phyloP scores from a whole-genome alignment of 2,329 filamentous ascomycete genomes.

The Fragosphaeria purpurea region DNA sequence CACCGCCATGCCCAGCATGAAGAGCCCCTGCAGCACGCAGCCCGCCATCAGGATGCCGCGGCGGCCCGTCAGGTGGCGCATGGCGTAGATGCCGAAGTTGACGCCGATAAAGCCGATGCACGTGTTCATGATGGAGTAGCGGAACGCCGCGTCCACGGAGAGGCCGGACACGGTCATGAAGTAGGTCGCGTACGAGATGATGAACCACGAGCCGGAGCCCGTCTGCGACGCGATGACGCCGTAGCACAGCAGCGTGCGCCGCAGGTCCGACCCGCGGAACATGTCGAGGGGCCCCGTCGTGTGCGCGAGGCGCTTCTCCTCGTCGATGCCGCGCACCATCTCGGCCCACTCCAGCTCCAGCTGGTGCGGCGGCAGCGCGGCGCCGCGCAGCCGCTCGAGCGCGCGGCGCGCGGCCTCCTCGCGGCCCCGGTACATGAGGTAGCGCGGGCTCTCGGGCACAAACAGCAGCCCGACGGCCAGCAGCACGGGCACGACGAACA shows the following conservation, averaged over 20 bases:
- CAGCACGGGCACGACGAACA: constrained; percentile 12
- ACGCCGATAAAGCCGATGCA: constrained; percentile 39
- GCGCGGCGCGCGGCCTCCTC: constrained; percentile 18
- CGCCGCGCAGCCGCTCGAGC: constrained; percentile 20
- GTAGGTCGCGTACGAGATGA: constrained; percentile 40
- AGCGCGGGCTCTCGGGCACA: constrained; percentile 36
- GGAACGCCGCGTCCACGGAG: constrained; percentile 32
- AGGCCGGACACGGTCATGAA: constrained; percentile 34
- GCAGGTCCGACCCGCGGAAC: constrained; percentile 33
- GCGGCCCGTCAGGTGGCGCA: constrained; percentile 35
- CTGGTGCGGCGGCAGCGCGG: constrained; percentile 20
- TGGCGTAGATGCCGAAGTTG: constrained; percentile 37
- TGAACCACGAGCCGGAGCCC: constrained; percentile 36
- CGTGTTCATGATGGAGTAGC: constrained; percentile 39
- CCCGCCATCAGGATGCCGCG: constrained; percentile 38
- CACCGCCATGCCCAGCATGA: constrained; percentile 35
- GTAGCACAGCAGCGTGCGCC: constrained; percentile 40
- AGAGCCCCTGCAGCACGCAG: constrained; percentile 30
- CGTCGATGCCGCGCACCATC: constrained; percentile 28
- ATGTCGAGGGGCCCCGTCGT: constrained; percentile 27
- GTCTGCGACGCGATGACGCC: constrained; percentile 35
- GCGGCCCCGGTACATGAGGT: constrained; percentile 27
- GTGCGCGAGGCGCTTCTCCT: constrained; percentile 23
- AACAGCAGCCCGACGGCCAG: constrained; percentile 29
- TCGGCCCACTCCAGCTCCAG: constrained; percentile 30